Conservation (phyloP, 2,329 filamentous ascomycete genomes). For the Penicillium corylophilum region DNA sequence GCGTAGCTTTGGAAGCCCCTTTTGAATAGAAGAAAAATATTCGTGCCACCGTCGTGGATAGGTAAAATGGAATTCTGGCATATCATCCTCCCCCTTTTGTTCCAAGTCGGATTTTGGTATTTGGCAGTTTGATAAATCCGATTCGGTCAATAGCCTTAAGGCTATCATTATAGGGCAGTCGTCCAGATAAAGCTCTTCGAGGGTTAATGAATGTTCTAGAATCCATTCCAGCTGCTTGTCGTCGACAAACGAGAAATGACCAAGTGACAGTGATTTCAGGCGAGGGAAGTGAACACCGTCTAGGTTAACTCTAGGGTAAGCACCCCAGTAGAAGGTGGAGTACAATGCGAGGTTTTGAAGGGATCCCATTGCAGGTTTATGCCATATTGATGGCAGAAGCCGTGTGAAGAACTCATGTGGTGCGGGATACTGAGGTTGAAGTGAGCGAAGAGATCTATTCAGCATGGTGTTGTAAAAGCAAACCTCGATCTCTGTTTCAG, state of each 20-base stretch:
- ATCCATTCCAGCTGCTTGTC: constrained; percentile 52
- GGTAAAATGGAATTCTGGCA: constrained; percentile 4
- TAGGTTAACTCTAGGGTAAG: constrained; percentile 42
- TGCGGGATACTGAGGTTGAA: constrained; percentile 1
- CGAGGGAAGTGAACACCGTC: constrained; percentile 36
- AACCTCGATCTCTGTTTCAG: constrained; percentile 12
- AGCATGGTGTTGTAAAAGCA: neutral
- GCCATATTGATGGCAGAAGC: constrained; percentile 7
- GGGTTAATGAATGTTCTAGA: constrained; percentile 36
- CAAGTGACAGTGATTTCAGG: constrained; percentile 42
- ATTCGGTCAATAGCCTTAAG: neutral
- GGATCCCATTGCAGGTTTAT: constrained; percentile 2
- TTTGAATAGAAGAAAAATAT: constrained; percentile 21
- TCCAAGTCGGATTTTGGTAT: neutral
- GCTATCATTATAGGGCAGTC: constrained; percentile 40
- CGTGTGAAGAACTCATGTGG: constrained; percentile 3
- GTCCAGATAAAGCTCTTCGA: constrained; percentile 46
- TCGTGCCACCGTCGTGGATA: constrained; percentile 19
- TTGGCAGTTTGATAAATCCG: neutral
- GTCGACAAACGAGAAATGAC: constrained; percentile 45
- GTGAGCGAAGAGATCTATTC: constrained; percentile 1
- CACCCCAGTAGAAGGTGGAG: constrained; percentile 41
- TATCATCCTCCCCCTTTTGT: neutral
- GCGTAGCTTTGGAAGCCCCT: constrained; percentile 15
- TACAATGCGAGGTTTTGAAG: constrained; percentile 44